Percentiles rank a stretch among this genome's conserved stretches.
Conservation (phyloP, 179 eudicot species). For the Dionaea muscipula region DNA sequence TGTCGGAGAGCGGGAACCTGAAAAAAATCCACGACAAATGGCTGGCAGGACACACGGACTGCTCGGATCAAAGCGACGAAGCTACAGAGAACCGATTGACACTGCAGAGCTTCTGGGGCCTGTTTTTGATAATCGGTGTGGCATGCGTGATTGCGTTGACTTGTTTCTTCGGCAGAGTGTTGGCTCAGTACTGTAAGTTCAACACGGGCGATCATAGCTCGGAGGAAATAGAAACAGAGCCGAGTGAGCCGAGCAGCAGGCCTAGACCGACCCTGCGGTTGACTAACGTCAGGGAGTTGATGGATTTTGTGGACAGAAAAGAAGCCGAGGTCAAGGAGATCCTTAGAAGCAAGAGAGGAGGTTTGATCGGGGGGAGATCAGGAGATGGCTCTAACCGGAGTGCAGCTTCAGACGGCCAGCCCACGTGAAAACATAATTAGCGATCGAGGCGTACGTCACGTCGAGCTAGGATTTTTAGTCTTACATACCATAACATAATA, state of each 20-base stretch:
- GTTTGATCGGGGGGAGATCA: neutral
- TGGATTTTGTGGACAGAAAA: conserved; percentile 35
- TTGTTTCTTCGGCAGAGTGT: conserved; percentile 1
- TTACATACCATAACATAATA: no score
- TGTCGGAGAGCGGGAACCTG: conserved; percentile 29
- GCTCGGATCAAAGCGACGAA: conserved; percentile 9
- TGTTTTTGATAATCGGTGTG: conserved; percentile 19
- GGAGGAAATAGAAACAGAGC: conserved; percentile 1
- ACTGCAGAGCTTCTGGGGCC: conserved; percentile 26
- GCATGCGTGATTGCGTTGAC: conserved; percentile 8
- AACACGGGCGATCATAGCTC: neutral
- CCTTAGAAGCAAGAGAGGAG: conserved; percentile 18
- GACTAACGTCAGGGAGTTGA: conserved; percentile 12
- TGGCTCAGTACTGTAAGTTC: conserved; percentile 7
- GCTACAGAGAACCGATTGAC: neutral
- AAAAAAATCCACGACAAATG: conserved; percentile 27
- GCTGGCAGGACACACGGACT: conserved; percentile 19
- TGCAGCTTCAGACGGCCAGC: conserved; percentile 4
- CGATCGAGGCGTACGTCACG: no score
- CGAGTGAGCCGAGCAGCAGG: neutral
- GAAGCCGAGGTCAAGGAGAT: conserved; percentile 32
- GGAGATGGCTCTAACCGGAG: conserved; percentile 1
- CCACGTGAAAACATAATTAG: no score
- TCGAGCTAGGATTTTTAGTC: no score
- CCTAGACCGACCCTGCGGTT: neutral